phyloP scores from a whole-genome alignment of 1,139 yeast genomes.

The Hyphopichia khmerensis region DNA sequence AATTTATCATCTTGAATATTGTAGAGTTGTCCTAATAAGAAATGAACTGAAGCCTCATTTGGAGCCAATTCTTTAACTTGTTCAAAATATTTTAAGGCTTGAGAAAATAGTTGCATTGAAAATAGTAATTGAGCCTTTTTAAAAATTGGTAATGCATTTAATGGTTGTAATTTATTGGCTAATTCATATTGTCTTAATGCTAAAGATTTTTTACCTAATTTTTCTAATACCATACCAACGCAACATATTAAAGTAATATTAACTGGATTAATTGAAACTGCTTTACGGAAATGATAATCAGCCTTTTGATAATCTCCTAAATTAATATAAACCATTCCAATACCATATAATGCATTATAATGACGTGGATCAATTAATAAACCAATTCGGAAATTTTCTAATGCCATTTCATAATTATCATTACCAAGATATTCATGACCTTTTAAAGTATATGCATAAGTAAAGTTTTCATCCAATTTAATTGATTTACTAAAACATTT shows the following conservation, averaged over 20 bases:
- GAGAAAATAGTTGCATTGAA: constrained; percentile 65
- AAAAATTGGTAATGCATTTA: constrained; percentile 82
- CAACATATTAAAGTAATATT: constrained; percentile 90
- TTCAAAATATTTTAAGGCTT: constrained; percentile 75
- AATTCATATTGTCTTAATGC: constrained; percentile 82
- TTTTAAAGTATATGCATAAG: constrained; percentile 88
- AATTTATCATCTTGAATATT: constrained; percentile 72
- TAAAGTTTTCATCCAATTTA: constrained; percentile 65
- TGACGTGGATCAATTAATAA: constrained; percentile 76
- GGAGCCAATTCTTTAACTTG: constrained; percentile 76
- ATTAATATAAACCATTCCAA: constrained; percentile 91
- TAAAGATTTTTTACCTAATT: constrained; percentile 61
- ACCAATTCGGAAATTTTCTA: constrained; percentile 79
- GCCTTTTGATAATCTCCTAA: constrained; percentile 84
- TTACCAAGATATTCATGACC: constrained; percentile 91
- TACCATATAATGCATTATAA: constrained; percentile 93
- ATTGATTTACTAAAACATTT: constrained; percentile 83
- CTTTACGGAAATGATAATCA: constrained; percentile 83
- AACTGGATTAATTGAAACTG: constrained; percentile 84
- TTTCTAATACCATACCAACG: constrained; percentile 91
- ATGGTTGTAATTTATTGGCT: constrained; percentile 84
- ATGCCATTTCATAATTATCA: constrained; percentile 89
- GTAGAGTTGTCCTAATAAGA: constrained; percentile 82
- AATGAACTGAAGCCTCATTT: constrained; percentile 92
- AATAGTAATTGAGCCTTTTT: constrained; percentile 84